phyloP scores from a whole-genome alignment of 352 stramenopile genomes.

The Phytophthora pseudosyringae region DNA sequence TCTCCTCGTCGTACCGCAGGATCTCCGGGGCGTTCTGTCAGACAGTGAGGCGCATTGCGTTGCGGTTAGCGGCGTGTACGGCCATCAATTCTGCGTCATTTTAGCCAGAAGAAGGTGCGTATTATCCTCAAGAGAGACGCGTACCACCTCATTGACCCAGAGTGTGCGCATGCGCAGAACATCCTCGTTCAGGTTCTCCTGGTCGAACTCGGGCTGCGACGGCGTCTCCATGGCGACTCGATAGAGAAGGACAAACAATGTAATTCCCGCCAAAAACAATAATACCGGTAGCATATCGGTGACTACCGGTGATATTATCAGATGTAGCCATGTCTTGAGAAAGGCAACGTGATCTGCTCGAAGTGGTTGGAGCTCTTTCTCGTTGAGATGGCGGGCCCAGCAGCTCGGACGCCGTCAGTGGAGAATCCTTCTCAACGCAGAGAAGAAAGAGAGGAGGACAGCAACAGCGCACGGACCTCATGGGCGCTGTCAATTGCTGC shows the following conservation, averaged over 20 bases:
- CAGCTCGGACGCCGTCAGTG: conserved; percentile 15
- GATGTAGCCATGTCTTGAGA: conserved; percentile 35
- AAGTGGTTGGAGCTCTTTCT: conserved; percentile 36
- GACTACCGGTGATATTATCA: background rate
- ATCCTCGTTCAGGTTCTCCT: conserved; percentile 85
- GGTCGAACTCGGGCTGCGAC: conserved; percentile 52
- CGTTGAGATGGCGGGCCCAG: conserved; percentile 11
- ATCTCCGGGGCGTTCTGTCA: conserved; percentile 80
- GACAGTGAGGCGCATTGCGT: background rate
- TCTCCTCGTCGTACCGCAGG: conserved; percentile 76
- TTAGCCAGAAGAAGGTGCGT: background rate
- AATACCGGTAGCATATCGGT: conserved; percentile 2
- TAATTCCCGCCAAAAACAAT: conserved; percentile 30
- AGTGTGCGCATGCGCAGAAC: conserved; percentile 68
- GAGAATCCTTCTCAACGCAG: conserved; percentile 13
- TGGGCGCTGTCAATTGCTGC: conserved; percentile 48
- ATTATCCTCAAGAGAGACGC: background rate
- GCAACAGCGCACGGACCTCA: conserved; percentile 17
- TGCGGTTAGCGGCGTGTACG: conserved; percentile 1
- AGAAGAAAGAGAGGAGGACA: conserved; percentile 25
- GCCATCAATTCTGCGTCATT: conserved; percentile 22
- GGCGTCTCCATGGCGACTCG: conserved; percentile 22
- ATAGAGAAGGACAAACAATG: background rate
- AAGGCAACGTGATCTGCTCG: conserved; percentile 30
- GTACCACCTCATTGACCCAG: conserved; percentile 88